These are phyloP conservation scores for Aspergillus spinulosporus DNA, from an alignment of 2,329 filamentous ascomycete genomes.

Conservation along the genomic window DNA sequence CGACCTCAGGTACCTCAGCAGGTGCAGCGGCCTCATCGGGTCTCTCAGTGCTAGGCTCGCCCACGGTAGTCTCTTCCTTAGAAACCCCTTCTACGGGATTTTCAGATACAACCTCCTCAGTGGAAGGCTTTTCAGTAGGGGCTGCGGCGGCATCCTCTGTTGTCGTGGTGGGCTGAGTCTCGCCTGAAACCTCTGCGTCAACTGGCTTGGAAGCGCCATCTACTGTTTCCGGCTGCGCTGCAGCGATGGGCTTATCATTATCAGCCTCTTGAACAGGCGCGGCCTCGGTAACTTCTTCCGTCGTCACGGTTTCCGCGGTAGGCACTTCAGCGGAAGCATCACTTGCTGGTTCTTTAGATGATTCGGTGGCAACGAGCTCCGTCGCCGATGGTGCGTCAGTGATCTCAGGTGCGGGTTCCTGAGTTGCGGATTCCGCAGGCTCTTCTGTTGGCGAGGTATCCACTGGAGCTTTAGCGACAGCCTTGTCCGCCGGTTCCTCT, in stretches of 20 bases:
- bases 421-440: slow-evolving; percentile 1
- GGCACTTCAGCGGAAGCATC: slow-evolving; percentile 4
- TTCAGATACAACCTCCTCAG: not conserved
- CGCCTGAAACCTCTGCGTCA: too few relatives aligned
- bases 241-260: slow-evolving; percentile 7
- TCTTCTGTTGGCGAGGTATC: slow-evolving; percentile 6
- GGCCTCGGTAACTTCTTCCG: not conserved
- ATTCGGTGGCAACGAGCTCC: not conserved
- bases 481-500: slow-evolving; percentile 3
- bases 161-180: too few relatives aligned
- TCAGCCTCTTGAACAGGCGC: not conserved
- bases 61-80: not conserved
- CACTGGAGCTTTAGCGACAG: not conserved
- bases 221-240: slow-evolving; percentile 13
- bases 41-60: slow-evolving; percentile 10
- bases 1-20: slow-evolving; percentile 6
- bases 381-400: slow-evolving; percentile 4
- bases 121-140: slow-evolving; percentile 13
- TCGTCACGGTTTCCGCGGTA: not conserved
- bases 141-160: not conserved
- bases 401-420: not conserved
- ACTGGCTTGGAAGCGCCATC: slow-evolving; percentile 12
- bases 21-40: not conserved
- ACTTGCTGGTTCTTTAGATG: slow-evolving; percentile 2
- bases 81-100: not conserved